Conservation (phyloP, 225 moss, liverwort and hornwort species). For the Antitrichia curtipendula region DNA sequence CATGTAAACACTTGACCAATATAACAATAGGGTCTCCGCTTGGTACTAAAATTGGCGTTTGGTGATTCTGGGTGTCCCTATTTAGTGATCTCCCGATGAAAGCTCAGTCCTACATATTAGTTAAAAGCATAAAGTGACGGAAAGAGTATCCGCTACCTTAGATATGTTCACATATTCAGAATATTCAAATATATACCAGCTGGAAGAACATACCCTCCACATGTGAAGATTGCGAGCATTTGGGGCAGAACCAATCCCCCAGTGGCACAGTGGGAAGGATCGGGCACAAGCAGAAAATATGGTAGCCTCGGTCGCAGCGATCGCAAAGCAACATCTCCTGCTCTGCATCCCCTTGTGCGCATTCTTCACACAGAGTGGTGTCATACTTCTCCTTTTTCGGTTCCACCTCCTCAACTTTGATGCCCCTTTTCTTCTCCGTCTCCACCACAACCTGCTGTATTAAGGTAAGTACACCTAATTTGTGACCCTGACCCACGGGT, state of each 20-base stretch:
- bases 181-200: not conserved
- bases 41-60: not conserved
- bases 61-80: not conserved
- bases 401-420: not conserved
- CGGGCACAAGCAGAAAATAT: slow-evolving; percentile 57
- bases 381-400: slow-evolving; percentile 3
- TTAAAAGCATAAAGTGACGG: not conserved
- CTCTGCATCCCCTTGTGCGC: slow-evolving; percentile 31
- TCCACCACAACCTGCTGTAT: not conserved
- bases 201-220: slow-evolving; percentile 22
- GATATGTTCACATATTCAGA: not conserved
- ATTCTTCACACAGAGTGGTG: slow-evolving; percentile 30
- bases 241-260: slow-evolving; percentile 67
- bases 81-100: not conserved
- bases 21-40: not conserved
- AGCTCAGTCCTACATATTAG: not conserved
- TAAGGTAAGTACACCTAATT: not conserved
- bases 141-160: not conserved
- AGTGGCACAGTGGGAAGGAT: slow-evolving; percentile 33
- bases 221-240: slow-evolving; percentile 22
- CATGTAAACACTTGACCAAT: not conserved
- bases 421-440: not conserved
- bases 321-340: slow-evolving; percentile 70
- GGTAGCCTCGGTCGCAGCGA: slow-evolving; percentile 56
- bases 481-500: not conserved